phyloP scores from a whole-genome alignment of 2,329 filamentous ascomycete species.

The Apiospora arundinis region DNA sequence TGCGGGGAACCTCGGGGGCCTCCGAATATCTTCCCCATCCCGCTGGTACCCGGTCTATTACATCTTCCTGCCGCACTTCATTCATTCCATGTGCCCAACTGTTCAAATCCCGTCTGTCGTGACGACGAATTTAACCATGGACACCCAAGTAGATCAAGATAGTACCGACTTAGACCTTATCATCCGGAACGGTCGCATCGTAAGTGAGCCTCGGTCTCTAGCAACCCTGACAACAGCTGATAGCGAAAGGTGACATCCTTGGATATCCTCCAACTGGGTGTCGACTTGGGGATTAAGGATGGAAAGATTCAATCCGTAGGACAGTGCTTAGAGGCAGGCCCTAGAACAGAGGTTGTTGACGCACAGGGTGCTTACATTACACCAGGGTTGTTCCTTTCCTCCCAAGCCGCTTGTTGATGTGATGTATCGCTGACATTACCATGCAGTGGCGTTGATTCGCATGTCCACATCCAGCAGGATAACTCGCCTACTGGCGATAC shows the following conservation, averaged over 20 bases:
- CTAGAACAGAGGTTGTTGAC: constrained; percentile 43
- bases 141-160: not conserved
- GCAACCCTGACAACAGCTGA: not conserved
- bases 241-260: constrained; percentile 43
- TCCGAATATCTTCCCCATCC: not conserved
- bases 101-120: rapidly evolving
- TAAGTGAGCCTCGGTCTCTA: not conserved
- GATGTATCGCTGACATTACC: constrained; percentile 20
- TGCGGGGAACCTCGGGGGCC: constrained; percentile 10
- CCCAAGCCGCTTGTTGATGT: no score
- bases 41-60: not conserved
- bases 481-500: constrained; percentile 44
- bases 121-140: not conserved
- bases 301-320: constrained; percentile 50
- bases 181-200: not conserved
- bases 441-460: constrained; percentile 48
- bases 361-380: constrained; percentile 51
- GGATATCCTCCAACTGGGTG: constrained; percentile 43
- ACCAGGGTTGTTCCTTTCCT: constrained; percentile 33
- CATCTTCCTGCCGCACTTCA: not conserved
- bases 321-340: constrained; percentile 40
- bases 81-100: not conserved
- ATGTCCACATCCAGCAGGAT: constrained; percentile 49
- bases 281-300: constrained; percentile 50
- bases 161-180: not conserved